Evolutionary conservation across 2,329 filamentous ascomycete species (phyloP), one percentile per base, ranked within the genome.

Genomic region (Aspergillus arachidicola): DNA sequence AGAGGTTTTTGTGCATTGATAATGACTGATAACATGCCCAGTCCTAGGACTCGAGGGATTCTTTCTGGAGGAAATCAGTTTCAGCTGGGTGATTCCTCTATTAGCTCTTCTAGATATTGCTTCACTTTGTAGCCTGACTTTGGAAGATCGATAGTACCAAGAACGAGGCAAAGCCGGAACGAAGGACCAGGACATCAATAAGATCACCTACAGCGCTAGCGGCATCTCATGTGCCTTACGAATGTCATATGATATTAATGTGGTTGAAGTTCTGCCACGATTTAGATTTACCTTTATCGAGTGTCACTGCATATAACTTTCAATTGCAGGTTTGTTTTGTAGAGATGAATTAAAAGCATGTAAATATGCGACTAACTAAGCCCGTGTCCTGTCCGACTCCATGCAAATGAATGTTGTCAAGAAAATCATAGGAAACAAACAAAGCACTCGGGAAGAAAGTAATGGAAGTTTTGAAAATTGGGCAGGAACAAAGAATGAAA

Each of bases 321-420:
- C 19, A 19, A 36, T 26, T 23, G 10, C 5, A 38, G 7, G 9
- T 23, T 36, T 30, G 26, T 36, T 55, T 38, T 34, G 19, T 59
- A 21, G 23, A 32, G 53, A 32, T 36, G 21, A 41, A 51, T 32
- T 53, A 21, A 21, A 54, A 59, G n/a, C 34, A 59, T 43, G 58
- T 54, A 23, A 56, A 32, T 19, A 55, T 55, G 32, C 51, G 32
- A 55, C 32, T 32, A 19, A 23, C 16, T 38, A 55, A n/a, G 5
- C 23, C 51, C 51, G 19, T 55, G n/a, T 55, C 51, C 51, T 55
- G n/a, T 55, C 51, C 51, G 51, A 51, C 51, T 38, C 51, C 34
- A 55, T 55, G 51, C 32, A 55, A 55, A 26, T 55, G 21, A 55
- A 55, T 55, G n/a, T 51, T 32, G 28, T 36, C 36, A 57, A 57